Evolutionary conservation across 1,284 basidiomycete species (phyloP), one percentile per base, ranked within the genome.

Genomic region (Cronartium quercuum): DNA sequence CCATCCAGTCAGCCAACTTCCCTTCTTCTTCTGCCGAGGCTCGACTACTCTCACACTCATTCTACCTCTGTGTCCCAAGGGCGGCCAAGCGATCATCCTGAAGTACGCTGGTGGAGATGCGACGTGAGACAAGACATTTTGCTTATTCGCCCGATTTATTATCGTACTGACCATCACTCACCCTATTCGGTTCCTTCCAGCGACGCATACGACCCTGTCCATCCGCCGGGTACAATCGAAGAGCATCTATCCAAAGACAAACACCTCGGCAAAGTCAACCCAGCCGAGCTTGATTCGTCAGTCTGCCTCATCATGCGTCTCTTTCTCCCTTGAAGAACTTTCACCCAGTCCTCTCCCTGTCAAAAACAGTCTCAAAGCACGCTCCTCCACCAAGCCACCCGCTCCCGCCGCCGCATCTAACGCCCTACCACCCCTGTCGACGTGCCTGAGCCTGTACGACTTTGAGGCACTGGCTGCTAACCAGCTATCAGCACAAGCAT

Each of bases 211-310:
- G 71, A 74, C 69, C 89, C 90, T 7, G 92, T 94, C 58, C 92
- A 94, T 80, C 92, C 92, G 0, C 91, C 91, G 3, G 89, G 93
- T 78, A 89, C 91, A 1, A 91, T 94, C 78, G 89, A 88, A 40
- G 90, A 88, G 38, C 89, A 94, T 81, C 84, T 95, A 29, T 89
- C 90, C 62, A 84, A 84, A 47, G 87, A 90, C 76, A 91, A 90
- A 80, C 89, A 90, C 77, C 83, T 92, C 35, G 91, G 91, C 0
- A 82, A 85, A 6, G 85, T 93, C 29, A 87, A 91, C 76, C 86
- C 86, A 5, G 83, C 83, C 29, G 89, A 90, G 0, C 85, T 88
- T 9, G 83, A 85, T 71, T 86, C 85, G 77, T 84, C 85, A 10
- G 79, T 78, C 55, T 7, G 29, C 12, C 51, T 55, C 51, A 12